Conservation (phyloP, 805 yeast genomes). For the Myxozyma lipomycoides region DNA sequence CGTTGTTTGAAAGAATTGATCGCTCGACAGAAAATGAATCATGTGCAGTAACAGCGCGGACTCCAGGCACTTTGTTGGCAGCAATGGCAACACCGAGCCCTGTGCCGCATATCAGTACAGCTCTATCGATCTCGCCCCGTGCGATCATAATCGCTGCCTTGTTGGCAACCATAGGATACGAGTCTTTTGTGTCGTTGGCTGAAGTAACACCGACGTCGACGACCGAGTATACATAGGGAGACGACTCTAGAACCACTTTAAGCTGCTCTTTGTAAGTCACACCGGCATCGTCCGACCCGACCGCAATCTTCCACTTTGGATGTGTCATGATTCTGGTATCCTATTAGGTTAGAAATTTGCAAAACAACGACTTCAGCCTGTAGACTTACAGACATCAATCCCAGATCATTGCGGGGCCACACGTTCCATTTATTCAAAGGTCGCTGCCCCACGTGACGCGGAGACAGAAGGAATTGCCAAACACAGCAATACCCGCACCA, state of each 20-base stretch:
- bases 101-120: conserved; percentile 46
- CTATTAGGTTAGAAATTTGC: no score
- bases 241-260: conserved; percentile 38
- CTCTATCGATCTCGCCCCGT: conserved; percentile 44
- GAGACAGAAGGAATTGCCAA: no score
- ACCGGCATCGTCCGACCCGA: conserved; percentile 48
- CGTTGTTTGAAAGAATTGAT: conserved; percentile 43
- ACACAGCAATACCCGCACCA: no score
- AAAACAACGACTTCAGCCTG: background rate
- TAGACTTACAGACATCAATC: conserved; percentile 1
- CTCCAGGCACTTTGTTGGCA: conserved; percentile 46
- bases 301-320: conserved; percentile 34
- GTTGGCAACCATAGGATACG: conserved; percentile 45
- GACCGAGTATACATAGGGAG: conserved; percentile 36
- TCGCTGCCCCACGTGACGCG: no score
- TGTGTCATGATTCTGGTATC: background rate
- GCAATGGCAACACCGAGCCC: conserved; percentile 47
- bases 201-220: conserved; percentile 43
- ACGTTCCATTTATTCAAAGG: no score
- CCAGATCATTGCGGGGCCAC: conserved; percentile 4
- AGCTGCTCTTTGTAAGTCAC: conserved; percentile 43
- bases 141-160: conserved; percentile 42
- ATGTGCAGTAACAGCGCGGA: conserved; percentile 48
- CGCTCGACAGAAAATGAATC: conserved; percentile 47
- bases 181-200: conserved; percentile 35